Evolutionary conservation across 495 filamentous ascomycete species (phyloP), one percentile per base, ranked within the genome.

Genomic region (Schizothecium vesticola): DNA sequence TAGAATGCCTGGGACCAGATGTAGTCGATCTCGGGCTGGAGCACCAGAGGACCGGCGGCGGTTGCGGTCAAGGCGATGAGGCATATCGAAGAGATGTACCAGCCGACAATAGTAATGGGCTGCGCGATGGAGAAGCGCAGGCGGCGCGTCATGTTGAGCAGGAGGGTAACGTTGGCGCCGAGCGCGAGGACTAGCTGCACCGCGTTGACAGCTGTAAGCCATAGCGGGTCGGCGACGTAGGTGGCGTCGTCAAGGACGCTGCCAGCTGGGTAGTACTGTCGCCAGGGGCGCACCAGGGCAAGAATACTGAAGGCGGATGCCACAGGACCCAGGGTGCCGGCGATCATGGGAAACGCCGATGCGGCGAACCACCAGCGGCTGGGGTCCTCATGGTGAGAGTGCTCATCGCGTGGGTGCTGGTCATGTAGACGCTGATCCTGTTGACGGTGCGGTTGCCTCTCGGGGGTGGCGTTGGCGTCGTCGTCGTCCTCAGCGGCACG

Each of bases 301-400:
- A 90, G 92, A 55, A 97, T 88, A 75, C 85, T 91, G 84, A 96
- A 92, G 22, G 90, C 88, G 36, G 80, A 83, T 23, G 92, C 92
- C 66, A 95, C 91, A 4, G 93, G 93, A 0, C 93, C 93, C 64
- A 97, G 88, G 0, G 92, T 94, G 56, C 90, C 92, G 59, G 92
- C 91, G 29, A 93, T 81, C 72, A 96, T 84, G 29, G 93, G 93
- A 70, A 92, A 92, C 11, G 87, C 91, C 0, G 92, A 91, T 23
- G 88, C 90, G 10, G 91, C 90, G 71, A 94, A 89, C 92, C 93
- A 97, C 92, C 92, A 97, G 56, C 88, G 88, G 67, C 89, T 85
- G 23, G 86, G 87, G 59, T 88, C 78, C 7, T 86, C 5, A 8
- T 51, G 71, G 76, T 86, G 86, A 6, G 76, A 68, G 56, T 78